Base-by-base conservation (phyloP, 2,329 filamentous ascomycete species). In the Xylariales sp. region DNA sequence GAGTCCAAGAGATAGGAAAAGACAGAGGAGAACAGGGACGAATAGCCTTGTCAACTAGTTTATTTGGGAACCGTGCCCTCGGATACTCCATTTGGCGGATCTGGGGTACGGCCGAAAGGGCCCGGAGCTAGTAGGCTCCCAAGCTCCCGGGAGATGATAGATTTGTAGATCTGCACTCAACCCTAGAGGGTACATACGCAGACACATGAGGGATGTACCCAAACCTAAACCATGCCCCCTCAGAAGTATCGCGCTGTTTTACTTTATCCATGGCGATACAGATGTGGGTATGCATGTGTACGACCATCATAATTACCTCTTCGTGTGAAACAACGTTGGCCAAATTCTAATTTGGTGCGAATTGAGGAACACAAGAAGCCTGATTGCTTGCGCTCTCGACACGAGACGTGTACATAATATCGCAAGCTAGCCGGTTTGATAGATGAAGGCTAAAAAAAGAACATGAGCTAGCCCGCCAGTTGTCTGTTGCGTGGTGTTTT, bases 201-300 rank as follows among this genome's bases (percentile, higher is more conserved):
- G 32, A 3, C 34, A 55, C 39, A 34, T 36, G 43, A 30, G 41
- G 16, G 30, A 69, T 62, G 69, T 70, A 70, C 53, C 60, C 59
- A 5, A 46, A 70, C 66, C 32, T 66, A n/a, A n/a, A 16, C 18
- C n/a, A 49, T 55, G 54, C 34, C 23, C 23, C 34, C 34, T 28
- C 23, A 49, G 9, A 57, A 62, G 63, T 66, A 68, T n/a, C 6
- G 0, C 32, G n/a, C 34, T 60, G 53, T 50, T 49, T 28, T 55
- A 62, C 45, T 48, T 23, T 23, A 28, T 36, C 49, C 18, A 30
- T 23, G 23, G 23, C 23, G 54, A n/a, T 36, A 3, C 28, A 46
- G 28, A 54, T 52, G 32, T 18, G 6, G 43, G 23, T 39, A 14
- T 23, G 32, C 36, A 30, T 39, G n/a, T 23, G 32, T 43, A 23